These are phyloP conservation scores for Lentinula guzmanii DNA, from an alignment of 768 basidiomycete species.

Conservation along the genomic window DNA sequence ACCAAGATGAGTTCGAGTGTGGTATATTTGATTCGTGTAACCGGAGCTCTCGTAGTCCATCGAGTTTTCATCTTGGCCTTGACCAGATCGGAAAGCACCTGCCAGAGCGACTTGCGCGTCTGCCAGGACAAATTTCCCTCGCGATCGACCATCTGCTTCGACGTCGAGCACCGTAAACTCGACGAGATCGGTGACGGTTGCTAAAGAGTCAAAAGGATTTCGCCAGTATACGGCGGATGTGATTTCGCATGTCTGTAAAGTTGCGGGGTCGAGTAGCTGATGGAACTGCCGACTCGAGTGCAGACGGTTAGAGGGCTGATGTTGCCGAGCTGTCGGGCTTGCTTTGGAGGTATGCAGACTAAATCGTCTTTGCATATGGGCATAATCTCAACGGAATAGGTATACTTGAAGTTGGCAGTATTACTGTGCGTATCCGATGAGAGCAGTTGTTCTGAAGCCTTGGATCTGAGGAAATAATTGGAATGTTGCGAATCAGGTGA, in stretches of 20 bases:
- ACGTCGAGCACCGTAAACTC: conserved; percentile 96
- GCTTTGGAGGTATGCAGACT: conserved; percentile 80
- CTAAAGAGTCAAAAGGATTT: conserved; percentile 80
- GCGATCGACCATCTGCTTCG: conserved; percentile 59
- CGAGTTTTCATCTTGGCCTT: conserved; percentile 39
- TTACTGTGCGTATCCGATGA: conserved; percentile 88
- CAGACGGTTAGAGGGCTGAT: conserved; percentile 87
- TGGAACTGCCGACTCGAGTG: conserved; percentile 84
- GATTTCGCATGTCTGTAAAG: conserved; percentile 80
- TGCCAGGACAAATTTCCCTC: conserved; percentile 65
- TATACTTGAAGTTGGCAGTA: conserved; percentile 95
- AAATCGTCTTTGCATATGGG: conserved; percentile 98
- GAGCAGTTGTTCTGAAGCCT: conserved; percentile 90
- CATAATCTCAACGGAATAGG: conserved; percentile 95
- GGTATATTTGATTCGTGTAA: conserved; percentile 72
- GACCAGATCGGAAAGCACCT: conserved; percentile 63
- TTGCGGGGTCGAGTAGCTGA: conserved; percentile 90
- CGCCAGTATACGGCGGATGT: conserved; percentile 83
- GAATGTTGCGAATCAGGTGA: too few species aligned
- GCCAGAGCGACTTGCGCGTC: conserved; percentile 88
- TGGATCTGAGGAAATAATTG: conserved; percentile 50
- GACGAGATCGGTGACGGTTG: conserved; percentile 76
- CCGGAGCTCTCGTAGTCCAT: conserved; percentile 62
- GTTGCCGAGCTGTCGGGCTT: conserved; percentile 79
- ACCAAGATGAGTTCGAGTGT: conserved; percentile 96